phyloP scores from a whole-genome alignment of 192 early-diverging fungal species.

The Dispira parvispora region DNA sequence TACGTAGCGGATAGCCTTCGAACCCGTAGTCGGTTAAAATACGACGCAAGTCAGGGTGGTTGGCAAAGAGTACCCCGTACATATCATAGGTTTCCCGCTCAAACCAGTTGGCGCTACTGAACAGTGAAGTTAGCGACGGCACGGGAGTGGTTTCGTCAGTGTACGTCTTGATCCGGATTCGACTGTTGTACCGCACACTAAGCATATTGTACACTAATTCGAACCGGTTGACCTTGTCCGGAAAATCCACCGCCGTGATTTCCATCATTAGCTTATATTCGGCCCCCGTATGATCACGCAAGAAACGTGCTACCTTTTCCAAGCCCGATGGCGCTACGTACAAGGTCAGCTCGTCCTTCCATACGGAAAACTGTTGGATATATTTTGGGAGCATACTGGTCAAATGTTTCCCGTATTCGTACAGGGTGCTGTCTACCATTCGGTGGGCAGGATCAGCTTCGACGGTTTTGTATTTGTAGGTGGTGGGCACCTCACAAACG shows the following conservation, averaged over 20 bases:
- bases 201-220: conserved; percentile 93
- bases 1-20: conserved; percentile 85
- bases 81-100: conserved; percentile 98
- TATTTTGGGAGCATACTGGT: conserved; percentile 77
- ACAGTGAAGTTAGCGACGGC: conserved; percentile 66
- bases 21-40: conserved; percentile 99
- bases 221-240: conserved; percentile 80
- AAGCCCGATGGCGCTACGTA: conserved; percentile 76
- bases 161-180: conserved; percentile 96
- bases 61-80: conserved; percentile 92
- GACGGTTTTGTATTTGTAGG: conserved; percentile 3
- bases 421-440: conserved; percentile 20
- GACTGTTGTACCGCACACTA: conserved; percentile 70
- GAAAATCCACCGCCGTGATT: conserved; percentile 83
- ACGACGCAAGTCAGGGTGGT: conserved; percentile 88
- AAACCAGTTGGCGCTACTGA: conserved; percentile 84
- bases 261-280: conserved; percentile 90
- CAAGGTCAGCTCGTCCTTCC: conserved; percentile 95
- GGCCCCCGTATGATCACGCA: conserved; percentile 79
- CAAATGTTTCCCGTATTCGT: conserved; percentile 83
- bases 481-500: conserved; percentile 1
- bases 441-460: conserved; percentile 8
- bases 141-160: conserved; percentile 80
- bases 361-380: conserved; percentile 92
- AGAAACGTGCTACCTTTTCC: conserved; percentile 64